phyloP scores from a whole-genome alignment of 495 filamentous ascomycete genomes.

The Hypoxylon intermedium region DNA sequence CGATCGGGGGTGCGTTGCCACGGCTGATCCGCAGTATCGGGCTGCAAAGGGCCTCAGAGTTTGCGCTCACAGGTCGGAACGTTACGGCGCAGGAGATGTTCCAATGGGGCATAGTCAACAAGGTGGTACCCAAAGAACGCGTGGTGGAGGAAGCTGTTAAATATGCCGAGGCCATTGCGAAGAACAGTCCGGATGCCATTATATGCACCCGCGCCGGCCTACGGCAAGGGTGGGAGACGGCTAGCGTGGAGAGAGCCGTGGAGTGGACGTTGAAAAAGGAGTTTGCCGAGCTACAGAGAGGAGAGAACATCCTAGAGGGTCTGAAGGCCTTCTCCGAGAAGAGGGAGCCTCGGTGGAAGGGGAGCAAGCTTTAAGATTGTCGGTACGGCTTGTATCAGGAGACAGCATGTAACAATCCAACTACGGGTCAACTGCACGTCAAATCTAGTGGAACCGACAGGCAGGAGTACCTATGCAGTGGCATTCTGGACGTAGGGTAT shows the following conservation, averaged over 20 bases:
- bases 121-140: constrained; percentile 60
- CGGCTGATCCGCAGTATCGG: constrained; percentile 74
- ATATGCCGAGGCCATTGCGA: constrained; percentile 61
- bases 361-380: constrained; percentile 36
- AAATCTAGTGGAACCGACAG: constrained; percentile 10
- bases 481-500: constrained; percentile 6
- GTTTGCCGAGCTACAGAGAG: constrained; percentile 50
- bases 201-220: constrained; percentile 73
- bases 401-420: background rate
- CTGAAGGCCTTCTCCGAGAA: constrained; percentile 50
- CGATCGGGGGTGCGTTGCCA: constrained; percentile 76
- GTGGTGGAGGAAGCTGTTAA: constrained; percentile 62
- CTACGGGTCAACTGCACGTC: constrained; percentile 8
- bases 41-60: constrained; percentile 72
- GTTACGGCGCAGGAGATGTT: constrained; percentile 68
- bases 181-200: constrained; percentile 76
- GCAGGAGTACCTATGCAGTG: background rate
- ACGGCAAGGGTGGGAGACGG: constrained; percentile 66
- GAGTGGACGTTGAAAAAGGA: constrained; percentile 61
- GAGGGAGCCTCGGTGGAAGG: constrained; percentile 48
- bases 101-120: constrained; percentile 78
- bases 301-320: constrained; percentile 50
- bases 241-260: constrained; percentile 69
- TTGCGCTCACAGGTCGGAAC: constrained; percentile 73
- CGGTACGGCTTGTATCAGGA: background rate